phyloP scores from a whole-genome alignment of 257 asterid genomes.

The Ehretia macrophylla region DNA sequence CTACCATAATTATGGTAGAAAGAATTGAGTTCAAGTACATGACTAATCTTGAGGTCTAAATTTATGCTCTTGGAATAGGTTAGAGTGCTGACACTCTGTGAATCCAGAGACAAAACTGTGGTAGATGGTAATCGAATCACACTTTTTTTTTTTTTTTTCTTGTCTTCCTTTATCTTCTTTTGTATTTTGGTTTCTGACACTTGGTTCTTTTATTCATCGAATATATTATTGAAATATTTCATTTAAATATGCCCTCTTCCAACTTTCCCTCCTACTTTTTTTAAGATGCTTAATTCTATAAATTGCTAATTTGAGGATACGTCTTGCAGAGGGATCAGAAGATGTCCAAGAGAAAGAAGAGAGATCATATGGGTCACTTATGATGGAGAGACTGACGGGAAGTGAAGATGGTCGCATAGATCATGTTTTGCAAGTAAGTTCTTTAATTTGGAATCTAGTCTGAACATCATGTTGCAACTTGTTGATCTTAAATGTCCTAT shows the following conservation, averaged over 20 bases:
- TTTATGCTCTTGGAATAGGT: slow-evolving; percentile 43
- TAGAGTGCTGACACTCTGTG: slow-evolving; percentile 84
- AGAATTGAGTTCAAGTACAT: too few species aligned
- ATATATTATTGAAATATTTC: too few species aligned
- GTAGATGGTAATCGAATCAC: slow-evolving; percentile 41
- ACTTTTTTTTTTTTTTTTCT: slow-evolving; percentile 11
- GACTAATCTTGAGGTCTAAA: slow-evolving; percentile 3
- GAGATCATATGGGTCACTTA: slow-evolving; percentile 78
- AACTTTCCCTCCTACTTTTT: not conserved
- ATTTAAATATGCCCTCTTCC: too few species aligned
- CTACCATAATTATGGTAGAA: too few species aligned
- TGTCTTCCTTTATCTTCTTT: not conserved
- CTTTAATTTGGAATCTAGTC: not conserved
- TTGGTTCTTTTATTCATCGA: slow-evolving; percentile 6
- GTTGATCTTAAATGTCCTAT: not conserved
- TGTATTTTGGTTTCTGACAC: slow-evolving; percentile 4
- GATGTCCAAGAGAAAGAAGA: slow-evolving; percentile 47
- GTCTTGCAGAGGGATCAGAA: slow-evolving; percentile 58
- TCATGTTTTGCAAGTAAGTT: slow-evolving; percentile 82
- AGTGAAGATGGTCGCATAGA: slow-evolving; percentile 73
- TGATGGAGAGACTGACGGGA: slow-evolving; percentile 86
- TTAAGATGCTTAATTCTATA: not conserved
- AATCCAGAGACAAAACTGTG: slow-evolving; percentile 45
- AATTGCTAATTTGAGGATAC: slow-evolving; percentile 1
- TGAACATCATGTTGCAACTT: slow-evolving; percentile 4